Evolutionary conservation across 140 eudicot genomes (phyloP).

Genomic region (Oenanthe javanica): DNA sequence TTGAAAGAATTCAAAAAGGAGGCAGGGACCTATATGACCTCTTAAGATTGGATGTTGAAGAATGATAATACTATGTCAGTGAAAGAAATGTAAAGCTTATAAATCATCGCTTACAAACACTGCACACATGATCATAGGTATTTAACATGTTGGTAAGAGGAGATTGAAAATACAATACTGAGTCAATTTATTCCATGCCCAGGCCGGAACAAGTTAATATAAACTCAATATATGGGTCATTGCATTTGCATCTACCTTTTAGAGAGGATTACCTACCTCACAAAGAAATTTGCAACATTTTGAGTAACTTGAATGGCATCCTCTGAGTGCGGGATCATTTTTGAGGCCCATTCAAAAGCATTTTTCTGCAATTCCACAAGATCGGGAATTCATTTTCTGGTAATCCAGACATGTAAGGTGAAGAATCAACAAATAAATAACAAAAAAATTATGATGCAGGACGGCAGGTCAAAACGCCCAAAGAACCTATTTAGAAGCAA

Average conservation of each 20-base stretch:
- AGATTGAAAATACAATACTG: neutral
- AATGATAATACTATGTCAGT: neutral
- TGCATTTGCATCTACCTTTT: neutral
- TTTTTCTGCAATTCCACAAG: constrained; percentile 58
- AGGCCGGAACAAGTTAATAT: neutral
- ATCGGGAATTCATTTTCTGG: neutral
- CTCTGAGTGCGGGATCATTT: constrained; percentile 85
- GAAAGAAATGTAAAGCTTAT: neutral
- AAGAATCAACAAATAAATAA: neutral
- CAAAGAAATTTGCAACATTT: constrained; percentile 77
- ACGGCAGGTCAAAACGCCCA: neutral
- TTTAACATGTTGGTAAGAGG: neutral
- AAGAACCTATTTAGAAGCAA: neutral
- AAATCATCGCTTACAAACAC: neutral
- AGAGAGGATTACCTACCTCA: constrained; percentile 40
- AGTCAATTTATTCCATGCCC: neutral
- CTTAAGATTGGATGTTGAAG: neutral
- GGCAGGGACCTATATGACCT: too few species aligned
- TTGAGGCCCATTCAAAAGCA: constrained; percentile 92
- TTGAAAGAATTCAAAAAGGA: neutral
- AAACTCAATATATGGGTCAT: neutral
- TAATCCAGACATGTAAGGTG: too few species aligned
- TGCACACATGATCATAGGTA: neutral
- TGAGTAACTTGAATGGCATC: constrained; percentile 94
- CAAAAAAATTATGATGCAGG: neutral